Evolutionary conservation across 768 basidiomycete species (phyloP).

Genomic region (Lactarius sanguifluus): DNA sequence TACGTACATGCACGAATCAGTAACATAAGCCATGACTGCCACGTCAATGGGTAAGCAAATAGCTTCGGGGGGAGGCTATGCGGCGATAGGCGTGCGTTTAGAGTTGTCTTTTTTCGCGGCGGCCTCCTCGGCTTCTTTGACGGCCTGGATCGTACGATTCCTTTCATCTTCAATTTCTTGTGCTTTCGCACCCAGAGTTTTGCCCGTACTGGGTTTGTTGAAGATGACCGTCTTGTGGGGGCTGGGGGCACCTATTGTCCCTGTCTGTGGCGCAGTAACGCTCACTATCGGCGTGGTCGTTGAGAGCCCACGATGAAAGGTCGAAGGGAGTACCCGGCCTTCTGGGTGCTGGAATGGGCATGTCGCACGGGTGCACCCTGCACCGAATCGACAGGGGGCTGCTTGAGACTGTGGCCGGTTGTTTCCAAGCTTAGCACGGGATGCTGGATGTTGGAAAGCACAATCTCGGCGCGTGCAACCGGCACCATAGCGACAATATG

Average conservation of each 20-base stretch:
- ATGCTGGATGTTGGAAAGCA: slow-evolving; percentile 51
- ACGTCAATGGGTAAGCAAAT: not conserved
- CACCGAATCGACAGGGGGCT: slow-evolving; percentile 73
- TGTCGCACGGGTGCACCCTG: slow-evolving; percentile 72
- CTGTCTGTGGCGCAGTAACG: slow-evolving; percentile 61
- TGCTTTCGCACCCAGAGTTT: slow-evolving; percentile 47
- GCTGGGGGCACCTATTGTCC: slow-evolving; percentile 62
- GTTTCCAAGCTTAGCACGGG: slow-evolving; percentile 18
- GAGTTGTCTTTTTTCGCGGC: slow-evolving; percentile 63
- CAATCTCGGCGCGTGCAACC: slow-evolving; percentile 85
- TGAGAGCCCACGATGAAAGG: slow-evolving; percentile 78
- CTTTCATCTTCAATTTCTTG: slow-evolving; percentile 70
- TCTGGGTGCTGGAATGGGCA: slow-evolving; percentile 85
- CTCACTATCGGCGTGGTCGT: slow-evolving; percentile 59
- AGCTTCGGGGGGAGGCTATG: slow-evolving; percentile 11
- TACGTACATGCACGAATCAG: slow-evolving; percentile 8
- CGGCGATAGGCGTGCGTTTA: slow-evolving; percentile 39
- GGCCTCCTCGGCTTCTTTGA: slow-evolving; percentile 61
- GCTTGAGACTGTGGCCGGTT: slow-evolving; percentile 22
- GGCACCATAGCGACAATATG: slow-evolving; percentile 78
- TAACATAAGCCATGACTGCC: slow-evolving; percentile 6
- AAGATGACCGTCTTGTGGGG: slow-evolving; percentile 72
- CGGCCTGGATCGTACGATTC: slow-evolving; percentile 60
- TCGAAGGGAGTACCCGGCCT: slow-evolving; percentile 72
- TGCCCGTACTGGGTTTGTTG: slow-evolving; percentile 45